Conservation (phyloP, 495 filamentous ascomycete genomes). For the Baudoinia panamericana region DNA sequence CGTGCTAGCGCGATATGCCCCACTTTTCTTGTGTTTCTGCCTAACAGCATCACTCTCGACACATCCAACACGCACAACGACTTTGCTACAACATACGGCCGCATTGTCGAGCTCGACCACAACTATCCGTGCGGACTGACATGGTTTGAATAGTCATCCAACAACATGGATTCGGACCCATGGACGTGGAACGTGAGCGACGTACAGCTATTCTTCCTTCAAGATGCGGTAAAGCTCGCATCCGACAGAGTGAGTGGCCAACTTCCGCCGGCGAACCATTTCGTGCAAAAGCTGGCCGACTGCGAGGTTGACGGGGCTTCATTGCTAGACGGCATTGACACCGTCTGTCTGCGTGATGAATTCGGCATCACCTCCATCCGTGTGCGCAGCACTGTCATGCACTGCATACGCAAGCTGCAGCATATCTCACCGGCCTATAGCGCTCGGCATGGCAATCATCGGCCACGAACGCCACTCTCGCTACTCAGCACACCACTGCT, state of each 20-base stretch:
- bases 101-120: no score
- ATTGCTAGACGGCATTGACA: conserved; percentile 41
- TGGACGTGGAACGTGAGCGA: conserved; percentile 23
- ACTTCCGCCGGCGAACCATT: conserved; percentile 37
- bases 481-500: not conserved
- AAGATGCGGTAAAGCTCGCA: conserved; percentile 1
- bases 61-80: no score
- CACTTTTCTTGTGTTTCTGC: no score
- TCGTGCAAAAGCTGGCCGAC: conserved; percentile 44
- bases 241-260: conserved; percentile 29
- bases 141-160: not conserved
- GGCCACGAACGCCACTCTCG: conserved; percentile 5
- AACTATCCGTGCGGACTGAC: no score
- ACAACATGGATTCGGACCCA: conserved; percentile 21
- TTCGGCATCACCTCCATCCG: conserved; percentile 38
- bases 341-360: conserved; percentile 35
- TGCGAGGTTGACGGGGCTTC: conserved; percentile 49
- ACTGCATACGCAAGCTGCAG: conserved; percentile 37
- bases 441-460: not conserved
- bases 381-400: conserved; percentile 33
- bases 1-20: no score
- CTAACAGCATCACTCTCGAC: no score
- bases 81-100: no score
- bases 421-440: conserved; percentile 32
- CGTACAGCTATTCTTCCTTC: conserved; percentile 18